Base-by-base conservation (phyloP, 2,329 filamentous ascomycete species). In the Exophiala sp. region DNA sequence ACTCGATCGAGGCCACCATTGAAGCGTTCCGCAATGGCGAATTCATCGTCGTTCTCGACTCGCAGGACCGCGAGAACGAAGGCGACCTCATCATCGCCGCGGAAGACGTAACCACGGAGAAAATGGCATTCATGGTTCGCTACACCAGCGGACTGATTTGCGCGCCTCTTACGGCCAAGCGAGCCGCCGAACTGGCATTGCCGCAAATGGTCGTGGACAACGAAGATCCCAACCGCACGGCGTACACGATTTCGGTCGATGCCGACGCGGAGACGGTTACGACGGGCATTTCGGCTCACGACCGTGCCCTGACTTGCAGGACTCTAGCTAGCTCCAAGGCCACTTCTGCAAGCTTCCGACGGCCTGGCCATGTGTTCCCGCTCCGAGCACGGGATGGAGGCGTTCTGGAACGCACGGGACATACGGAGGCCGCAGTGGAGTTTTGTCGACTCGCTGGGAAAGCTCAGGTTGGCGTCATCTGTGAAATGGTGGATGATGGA, bases 61-160 rank as follows among this genome's bases (percentile, higher is more conserved):
- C 88, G 60, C 82, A 88, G 58, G 81, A 83, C 56, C 90, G 93
- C 69, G 93, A 98, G 70, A 98, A 98, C 69, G 93, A 98, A 78
- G 93, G 90, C 69, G 93, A 98, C 73, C 81, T 98, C 42, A 96
- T 97, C 70, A 94, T 97, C 65, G 88, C 93, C 59, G 91, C 89
- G 56, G 75, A 88, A 60, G 79, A 85, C 63, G 73, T 96, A 58
- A 95, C 91, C 7, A 78, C 89, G 19, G 79, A 86, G 58, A 91
- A 97, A 72, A 94, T 95, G 83, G 88, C 89, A 63, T 98, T 96
- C 75, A 84, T 98, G 79, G 81, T 98, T 68, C 88, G 89, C 63
- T 82, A 95, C 75, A 86, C 86, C 32, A 80, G 88, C 2, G 93
- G 93, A 65, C 82, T 91, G 65, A 84, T 98, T 72, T 97, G 93